Percentiles rank a stretch among this genome's conserved stretches.
Conservation (phyloP, 2,329 filamentous ascomycete genomes). For the Dothideomycetidae sp. region DNA sequence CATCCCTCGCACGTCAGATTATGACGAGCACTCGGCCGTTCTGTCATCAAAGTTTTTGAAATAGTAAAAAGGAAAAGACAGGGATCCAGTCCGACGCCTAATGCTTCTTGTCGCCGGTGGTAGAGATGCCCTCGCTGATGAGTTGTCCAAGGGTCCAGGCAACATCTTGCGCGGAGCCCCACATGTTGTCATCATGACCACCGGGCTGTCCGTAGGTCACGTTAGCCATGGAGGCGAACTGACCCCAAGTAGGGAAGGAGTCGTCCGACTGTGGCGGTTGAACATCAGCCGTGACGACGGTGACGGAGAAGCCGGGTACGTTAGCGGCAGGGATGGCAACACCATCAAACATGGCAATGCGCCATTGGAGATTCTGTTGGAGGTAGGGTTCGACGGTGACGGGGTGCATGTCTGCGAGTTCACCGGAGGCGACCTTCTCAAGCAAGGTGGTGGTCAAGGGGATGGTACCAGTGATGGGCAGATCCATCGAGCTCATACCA, state of each 20-base stretch:
- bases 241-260: constrained; percentile 26
- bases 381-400: constrained; percentile 20
- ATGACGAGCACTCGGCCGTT: background rate
- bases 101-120: constrained; percentile 4
- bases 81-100: constrained; percentile 1
- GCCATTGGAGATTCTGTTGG: constrained; percentile 22
- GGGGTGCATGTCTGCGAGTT: constrained; percentile 22
- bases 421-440: constrained; percentile 19
- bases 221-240: constrained; percentile 18
- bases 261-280: constrained; percentile 21
- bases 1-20: too few species aligned
- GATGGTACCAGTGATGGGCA: constrained; percentile 28
- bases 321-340: constrained; percentile 21
- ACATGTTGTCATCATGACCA: constrained; percentile 13
- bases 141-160: constrained; percentile 4
- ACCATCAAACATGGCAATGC: constrained; percentile 23
- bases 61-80: constrained; percentile 1
- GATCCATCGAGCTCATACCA: constrained; percentile 13
- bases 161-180: constrained; percentile 1
- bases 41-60: background rate
- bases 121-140: constrained; percentile 2
- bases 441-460: constrained; percentile 32
- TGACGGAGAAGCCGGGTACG: constrained; percentile 26
- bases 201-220: constrained; percentile 17
- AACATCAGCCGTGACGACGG: constrained; percentile 27